Conservation (phyloP, 2,329 filamentous ascomycete species). For the Ceratocystis lukuohia region DNA sequence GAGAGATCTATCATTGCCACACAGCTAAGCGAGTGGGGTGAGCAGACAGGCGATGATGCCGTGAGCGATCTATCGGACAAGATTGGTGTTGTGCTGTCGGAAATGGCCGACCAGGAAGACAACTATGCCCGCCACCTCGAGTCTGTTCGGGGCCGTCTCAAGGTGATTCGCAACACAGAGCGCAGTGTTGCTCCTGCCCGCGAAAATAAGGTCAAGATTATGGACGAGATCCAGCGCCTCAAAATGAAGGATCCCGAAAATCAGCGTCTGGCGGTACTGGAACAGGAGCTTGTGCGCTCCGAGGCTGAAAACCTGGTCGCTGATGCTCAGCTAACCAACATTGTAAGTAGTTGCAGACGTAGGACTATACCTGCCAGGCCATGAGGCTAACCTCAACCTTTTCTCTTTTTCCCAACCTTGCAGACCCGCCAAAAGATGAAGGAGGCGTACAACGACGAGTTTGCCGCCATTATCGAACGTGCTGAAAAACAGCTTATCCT, state of each 20-base stretch:
- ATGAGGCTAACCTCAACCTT: not conserved
- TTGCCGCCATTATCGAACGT: constrained; percentile 82
- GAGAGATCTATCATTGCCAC: constrained; percentile 75
- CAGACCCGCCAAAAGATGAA: constrained; percentile 93
- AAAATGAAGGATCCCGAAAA: constrained; percentile 88
- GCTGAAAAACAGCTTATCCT: constrained; percentile 95
- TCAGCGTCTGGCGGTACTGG: constrained; percentile 65
- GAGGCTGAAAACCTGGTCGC: constrained; percentile 94
- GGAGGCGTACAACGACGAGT: constrained; percentile 80
- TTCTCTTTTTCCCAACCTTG: not conserved
- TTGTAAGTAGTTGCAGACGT: constrained; percentile 43
- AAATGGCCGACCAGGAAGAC: constrained; percentile 91
- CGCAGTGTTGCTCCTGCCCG: constrained; percentile 86
- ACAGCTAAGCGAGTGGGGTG: constrained; percentile 93
- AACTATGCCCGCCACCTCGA: constrained; percentile 74
- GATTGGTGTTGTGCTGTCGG: constrained; percentile 78
- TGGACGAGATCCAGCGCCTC: constrained; percentile 81
- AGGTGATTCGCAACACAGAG: constrained; percentile 91
- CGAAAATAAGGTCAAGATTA: constrained; percentile 74
- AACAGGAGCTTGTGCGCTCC: constrained; percentile 91
- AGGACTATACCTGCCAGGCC: not conserved
- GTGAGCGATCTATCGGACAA: constrained; percentile 90
- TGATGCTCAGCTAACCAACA: constrained; percentile 89
- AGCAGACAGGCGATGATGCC: constrained; percentile 74
- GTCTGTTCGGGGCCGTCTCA: constrained; percentile 67